Conservation (phyloP, 768 basidiomycete genomes). For the Auricularia cornea region DNA sequence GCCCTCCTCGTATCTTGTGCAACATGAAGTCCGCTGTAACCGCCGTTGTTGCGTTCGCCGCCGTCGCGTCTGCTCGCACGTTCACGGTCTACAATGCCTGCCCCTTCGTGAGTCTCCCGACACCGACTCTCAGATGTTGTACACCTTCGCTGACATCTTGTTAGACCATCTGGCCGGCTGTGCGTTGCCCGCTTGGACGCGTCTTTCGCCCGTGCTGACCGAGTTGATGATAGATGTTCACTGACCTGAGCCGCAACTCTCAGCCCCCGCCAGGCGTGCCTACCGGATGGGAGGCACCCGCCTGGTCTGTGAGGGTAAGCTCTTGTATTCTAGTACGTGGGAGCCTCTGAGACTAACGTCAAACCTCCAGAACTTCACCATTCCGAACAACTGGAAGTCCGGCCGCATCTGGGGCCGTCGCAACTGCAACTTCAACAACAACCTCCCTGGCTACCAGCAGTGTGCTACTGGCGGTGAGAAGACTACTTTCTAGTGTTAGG, state of each 20-base stretch:
- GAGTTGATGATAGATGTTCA: neutral
- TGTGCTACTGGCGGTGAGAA: conserved; percentile 35
- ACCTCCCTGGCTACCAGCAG: conserved; percentile 19
- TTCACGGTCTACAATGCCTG: conserved; percentile 56
- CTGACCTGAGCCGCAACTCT: neutral
- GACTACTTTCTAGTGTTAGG: conserved; percentile 7
- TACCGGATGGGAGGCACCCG: neutral
- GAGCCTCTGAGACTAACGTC: conserved; percentile 12
- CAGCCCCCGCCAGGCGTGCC: neutral
- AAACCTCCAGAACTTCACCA: conserved; percentile 20
- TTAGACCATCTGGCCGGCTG: neutral
- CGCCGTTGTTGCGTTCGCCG: conserved; percentile 10
- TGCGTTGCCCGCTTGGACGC: neutral
- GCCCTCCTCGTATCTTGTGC: neutral
- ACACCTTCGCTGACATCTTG: neutral
- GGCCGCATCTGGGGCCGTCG: conserved; percentile 20
- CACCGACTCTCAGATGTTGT: neutral
- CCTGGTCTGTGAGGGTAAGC: neutral
- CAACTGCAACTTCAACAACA: conserved; percentile 15
- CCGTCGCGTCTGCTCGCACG: conserved; percentile 33
- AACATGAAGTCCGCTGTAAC: neutral
- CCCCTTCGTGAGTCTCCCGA: conserved; percentile 32
- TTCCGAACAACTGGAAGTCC: conserved; percentile 18
- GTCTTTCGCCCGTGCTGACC: neutral
- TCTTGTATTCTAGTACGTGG: neutral